phyloP scores from a whole-genome alignment of 1,284 basidiomycete species.

The Malassezia japonica region DNA sequence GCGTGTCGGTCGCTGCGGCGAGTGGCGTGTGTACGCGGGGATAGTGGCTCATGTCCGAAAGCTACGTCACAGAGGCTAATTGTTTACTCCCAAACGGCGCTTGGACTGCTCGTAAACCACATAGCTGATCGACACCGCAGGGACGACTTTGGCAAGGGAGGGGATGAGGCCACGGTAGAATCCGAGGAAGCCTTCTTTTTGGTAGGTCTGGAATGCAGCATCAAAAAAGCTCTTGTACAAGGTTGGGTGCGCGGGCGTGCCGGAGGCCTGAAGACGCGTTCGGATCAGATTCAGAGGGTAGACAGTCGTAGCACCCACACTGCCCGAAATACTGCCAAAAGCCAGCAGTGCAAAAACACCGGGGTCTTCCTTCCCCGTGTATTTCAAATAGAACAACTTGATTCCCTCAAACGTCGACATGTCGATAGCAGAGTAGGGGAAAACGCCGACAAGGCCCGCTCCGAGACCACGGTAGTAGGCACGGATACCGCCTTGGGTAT shows the following conservation, averaged over 20 bases:
- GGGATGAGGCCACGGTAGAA: slow-evolving; percentile 89
- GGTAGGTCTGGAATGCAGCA: slow-evolving; percentile 70
- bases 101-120: slow-evolving; percentile 41
- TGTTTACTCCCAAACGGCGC: background rate
- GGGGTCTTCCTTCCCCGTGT: slow-evolving; percentile 49
- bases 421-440: slow-evolving; percentile 50
- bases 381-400: slow-evolving; percentile 50
- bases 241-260: slow-evolving; percentile 50
- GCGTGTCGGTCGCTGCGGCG: too few species aligned
- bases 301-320: slow-evolving; percentile 50
- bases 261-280: slow-evolving; percentile 89
- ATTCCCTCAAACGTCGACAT: slow-evolving; percentile 51
- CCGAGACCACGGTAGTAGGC: slow-evolving; percentile 85
- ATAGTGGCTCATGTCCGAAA: too few species aligned
- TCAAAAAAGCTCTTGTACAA: slow-evolving; percentile 76
- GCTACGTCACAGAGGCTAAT: too few species aligned
- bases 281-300: slow-evolving; percentile 60
- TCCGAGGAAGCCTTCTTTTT: slow-evolving; percentile 78
- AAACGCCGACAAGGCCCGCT: slow-evolving; percentile 52
- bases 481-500: slow-evolving; percentile 63
- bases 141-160: slow-evolving; percentile 65
- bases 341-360: slow-evolving; percentile 48
- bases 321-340: slow-evolving; percentile 50
- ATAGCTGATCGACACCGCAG: slow-evolving; percentile 43
- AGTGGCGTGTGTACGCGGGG: too few species aligned